Base-by-base conservation (phyloP, 2,329 filamentous ascomycete species). In the Fusarium chaquense region DNA sequence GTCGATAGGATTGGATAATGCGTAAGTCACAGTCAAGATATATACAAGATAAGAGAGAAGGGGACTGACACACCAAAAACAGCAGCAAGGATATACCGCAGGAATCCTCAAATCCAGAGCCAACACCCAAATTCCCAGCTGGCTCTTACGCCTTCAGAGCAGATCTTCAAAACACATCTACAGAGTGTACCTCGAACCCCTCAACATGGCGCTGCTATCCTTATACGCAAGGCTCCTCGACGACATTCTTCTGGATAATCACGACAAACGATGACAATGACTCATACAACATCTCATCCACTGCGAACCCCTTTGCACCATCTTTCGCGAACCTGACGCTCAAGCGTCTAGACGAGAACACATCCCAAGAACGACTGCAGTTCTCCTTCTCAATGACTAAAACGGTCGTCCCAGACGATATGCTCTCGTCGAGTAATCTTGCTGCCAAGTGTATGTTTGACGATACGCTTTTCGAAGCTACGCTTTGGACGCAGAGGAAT, bases 161-260 rank as follows among this genome's bases (percentile, higher is more conserved):
- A 24, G 85, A 85, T 62, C 85, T 92, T 40, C 81, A 83, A 51
- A 84, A 81, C 7, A 78, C 84, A 3, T 78, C 80, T 18, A 85
- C 86, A 9, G 82, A 82, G 50, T 92, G 90, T 78, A 89, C 88
- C 1, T 83, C 85, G 16, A 84, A 87, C 69, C 69, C 85, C 0
- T 78, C 82, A 6, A 88, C 88, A 2, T 92, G 89, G 87, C 81
- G 82, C 57, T 92, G 90, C 80, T 87, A 84, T 64, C 88, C 89
- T 2, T 86, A 85, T 73, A 78, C 78, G 6, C 49, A 68, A 15
- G 79, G 81, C 22, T 79, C 80, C 5, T 75, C 83, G 6, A 82
- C 86, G 0, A 86, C 83, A 9, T 90, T 91, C 77, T 83, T 86
- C 75, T 92, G 89, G 89, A 82, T 86, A 61, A 88, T 92, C 60